These are phyloP conservation scores for Lactuca saligna DNA, from an alignment of 129 eudicot species.

Conservation along the genomic window DNA sequence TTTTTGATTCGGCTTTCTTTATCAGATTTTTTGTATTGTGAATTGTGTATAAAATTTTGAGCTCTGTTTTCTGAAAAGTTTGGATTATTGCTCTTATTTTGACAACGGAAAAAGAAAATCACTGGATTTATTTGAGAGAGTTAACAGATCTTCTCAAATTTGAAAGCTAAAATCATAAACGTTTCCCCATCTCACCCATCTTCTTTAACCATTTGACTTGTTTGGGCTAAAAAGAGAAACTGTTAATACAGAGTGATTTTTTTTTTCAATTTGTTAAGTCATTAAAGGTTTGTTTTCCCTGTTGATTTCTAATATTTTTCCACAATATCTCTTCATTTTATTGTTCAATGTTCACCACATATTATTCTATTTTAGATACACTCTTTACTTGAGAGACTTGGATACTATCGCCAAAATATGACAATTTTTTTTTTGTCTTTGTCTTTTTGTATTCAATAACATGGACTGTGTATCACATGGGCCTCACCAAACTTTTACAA, in stretches of 20 bases:
- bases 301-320: neutral
- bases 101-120: neutral
- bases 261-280: neutral
- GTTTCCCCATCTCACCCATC: neutral
- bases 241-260: too few species aligned
- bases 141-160: neutral
- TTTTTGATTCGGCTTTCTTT: too few species aligned
- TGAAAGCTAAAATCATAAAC: neutral
- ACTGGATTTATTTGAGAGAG: neutral
- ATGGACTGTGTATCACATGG: slow-evolving; percentile 11
- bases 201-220: neutral
- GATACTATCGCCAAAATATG: slow-evolving; percentile 4
- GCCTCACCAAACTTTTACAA: slow-evolving; percentile 24
- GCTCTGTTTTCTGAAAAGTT: too few species aligned
- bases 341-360: neutral
- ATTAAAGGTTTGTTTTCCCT: neutral
- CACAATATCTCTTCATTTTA: neutral
- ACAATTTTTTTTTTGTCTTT: slow-evolving; percentile 11
- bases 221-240: neutral
- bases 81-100: neutral
- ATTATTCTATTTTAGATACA: neutral
- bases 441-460: slow-evolving; percentile 1
- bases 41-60: too few species aligned
- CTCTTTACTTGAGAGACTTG: slow-evolving; percentile 8
- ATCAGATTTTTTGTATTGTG: too few species aligned